Evolutionary conservation across 2,329 filamentous ascomycete genomes (phyloP).

Genomic region (Aspergillus sp.): DNA sequence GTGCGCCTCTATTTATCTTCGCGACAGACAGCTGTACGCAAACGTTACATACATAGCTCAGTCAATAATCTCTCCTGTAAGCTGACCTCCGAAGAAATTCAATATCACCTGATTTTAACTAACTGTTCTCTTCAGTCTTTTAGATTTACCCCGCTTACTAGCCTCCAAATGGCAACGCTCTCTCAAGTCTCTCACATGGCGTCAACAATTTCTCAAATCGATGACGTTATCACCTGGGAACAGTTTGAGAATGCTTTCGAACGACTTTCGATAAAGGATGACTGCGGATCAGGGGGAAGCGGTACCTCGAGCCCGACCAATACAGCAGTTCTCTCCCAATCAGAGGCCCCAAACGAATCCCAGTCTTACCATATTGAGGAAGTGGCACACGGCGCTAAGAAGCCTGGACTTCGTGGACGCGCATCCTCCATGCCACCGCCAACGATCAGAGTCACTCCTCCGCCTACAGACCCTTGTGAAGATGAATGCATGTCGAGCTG

Average conservation of each 20-base stretch:
- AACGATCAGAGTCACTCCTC: conserved; percentile 4
- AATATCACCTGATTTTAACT: not conserved
- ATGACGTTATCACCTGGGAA: conserved; percentile 14
- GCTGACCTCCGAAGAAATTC: not conserved
- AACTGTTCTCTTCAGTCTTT: not conserved
- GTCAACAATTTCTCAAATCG: conserved; percentile 2
- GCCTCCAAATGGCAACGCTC: conserved; percentile 1
- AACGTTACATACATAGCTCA: not conserved
- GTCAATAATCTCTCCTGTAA: not conserved
- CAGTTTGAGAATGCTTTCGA: conserved; percentile 9
- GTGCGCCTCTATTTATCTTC: not conserved
- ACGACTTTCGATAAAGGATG: not conserved
- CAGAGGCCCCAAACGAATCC: not conserved
- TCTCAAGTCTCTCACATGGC: not conserved
- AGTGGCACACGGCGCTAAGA: not conserved
- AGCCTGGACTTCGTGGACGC: not conserved
- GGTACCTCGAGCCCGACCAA: not conserved
- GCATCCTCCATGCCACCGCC: not conserved
- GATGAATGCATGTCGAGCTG: not conserved
- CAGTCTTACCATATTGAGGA: not conserved
- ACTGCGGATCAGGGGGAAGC: not conserved
- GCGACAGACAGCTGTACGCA: not conserved
- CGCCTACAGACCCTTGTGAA: not conserved
- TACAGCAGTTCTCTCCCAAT: not conserved
- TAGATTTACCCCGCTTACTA: not conserved